Conservation (phyloP, 2,329 filamentous ascomycete species). For the Acephala macrosclerotiorum region DNA sequence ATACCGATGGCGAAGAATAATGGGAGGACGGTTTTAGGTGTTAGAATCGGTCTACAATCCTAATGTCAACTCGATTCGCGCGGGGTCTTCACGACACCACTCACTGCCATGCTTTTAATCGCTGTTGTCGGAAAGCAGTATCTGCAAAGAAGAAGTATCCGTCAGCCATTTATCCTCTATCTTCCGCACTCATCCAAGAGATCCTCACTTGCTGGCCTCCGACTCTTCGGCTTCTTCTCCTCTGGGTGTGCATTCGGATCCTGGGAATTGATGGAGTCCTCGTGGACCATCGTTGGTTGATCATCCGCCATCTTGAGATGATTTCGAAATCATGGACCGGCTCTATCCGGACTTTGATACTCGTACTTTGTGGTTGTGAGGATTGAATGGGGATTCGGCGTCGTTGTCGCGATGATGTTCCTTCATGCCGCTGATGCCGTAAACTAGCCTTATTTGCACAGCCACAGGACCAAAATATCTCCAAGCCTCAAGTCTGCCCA, state of each 20-base stretch:
- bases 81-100: slow-evolving; percentile 45
- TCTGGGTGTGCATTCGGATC: slow-evolving; percentile 58
- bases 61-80: slow-evolving; percentile 32
- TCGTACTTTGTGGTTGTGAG: slow-evolving; percentile 16
- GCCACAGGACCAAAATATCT: slow-evolving; percentile 29
- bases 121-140: slow-evolving; percentile 95
- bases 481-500: neutral
- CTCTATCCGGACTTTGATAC: slow-evolving; percentile 29
- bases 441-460: slow-evolving; percentile 27
- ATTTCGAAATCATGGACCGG: slow-evolving; percentile 38
- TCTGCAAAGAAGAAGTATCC: slow-evolving; percentile 58
- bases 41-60: slow-evolving; percentile 80
- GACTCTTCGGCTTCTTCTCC: slow-evolving; percentile 86
- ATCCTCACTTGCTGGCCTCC: slow-evolving; percentile 83
- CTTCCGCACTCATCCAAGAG: neutral
- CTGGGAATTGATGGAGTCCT: slow-evolving; percentile 62
- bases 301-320: slow-evolving; percentile 40
- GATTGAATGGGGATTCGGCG: slow-evolving; percentile 22
- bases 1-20: slow-evolving; percentile 91
- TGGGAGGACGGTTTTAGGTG: slow-evolving; percentile 90
- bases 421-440: slow-evolving; percentile 27
- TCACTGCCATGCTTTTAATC: slow-evolving; percentile 98
- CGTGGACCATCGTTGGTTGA: slow-evolving; percentile 38
- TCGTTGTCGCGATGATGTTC: slow-evolving; percentile 28
- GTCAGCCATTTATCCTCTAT: slow-evolving; percentile 33